Percentiles rank a stretch among this genome's conserved stretches.
phyloP scores from a whole-genome alignment of 768 basidiomycete species.

The Gloeopeniophorella convolvens region DNA sequence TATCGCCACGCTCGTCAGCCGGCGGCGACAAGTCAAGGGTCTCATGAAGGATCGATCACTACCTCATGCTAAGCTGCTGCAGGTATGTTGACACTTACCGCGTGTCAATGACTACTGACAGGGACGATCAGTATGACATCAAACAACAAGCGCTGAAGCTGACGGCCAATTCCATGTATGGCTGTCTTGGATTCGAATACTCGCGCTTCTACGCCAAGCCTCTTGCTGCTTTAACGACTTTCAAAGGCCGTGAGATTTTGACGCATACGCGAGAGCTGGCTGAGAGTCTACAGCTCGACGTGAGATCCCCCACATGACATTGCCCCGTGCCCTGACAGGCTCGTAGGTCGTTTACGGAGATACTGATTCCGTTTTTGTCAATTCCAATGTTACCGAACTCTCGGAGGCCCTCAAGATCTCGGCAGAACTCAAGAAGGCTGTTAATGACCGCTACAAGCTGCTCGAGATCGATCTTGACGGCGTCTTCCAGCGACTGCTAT shows the following conservation, averaged over 20 bases:
- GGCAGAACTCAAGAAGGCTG: conserved; percentile 86
- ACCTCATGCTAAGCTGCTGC: conserved; percentile 68
- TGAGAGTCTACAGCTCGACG: conserved; percentile 84
- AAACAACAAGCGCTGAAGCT: conserved; percentile 96
- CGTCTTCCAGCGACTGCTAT: conserved; percentile 84
- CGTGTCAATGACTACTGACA: not conserved
- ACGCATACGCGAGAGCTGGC: conserved; percentile 91
- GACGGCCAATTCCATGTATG: conserved; percentile 99
- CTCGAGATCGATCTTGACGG: conserved; percentile 96
- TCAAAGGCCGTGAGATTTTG: conserved; percentile 95
- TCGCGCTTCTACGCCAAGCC: conserved; percentile 96
- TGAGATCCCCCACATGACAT: conserved; percentile 34
- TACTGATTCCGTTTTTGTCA: conserved; percentile 98
- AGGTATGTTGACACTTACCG: conserved; percentile 43
- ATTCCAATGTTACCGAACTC: conserved; percentile 87
- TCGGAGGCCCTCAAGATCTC: conserved; percentile 89
- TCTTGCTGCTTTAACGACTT: conserved; percentile 95
- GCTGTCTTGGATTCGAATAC: conserved; percentile 96
- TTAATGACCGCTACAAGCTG: conserved; percentile 91
- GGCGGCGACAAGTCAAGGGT: conserved; percentile 84
- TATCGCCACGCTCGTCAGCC: conserved; percentile 91
- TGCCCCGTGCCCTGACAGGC: not conserved
- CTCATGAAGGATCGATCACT: conserved; percentile 87
- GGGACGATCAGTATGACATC: conserved; percentile 73
- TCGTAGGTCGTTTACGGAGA: conserved; percentile 94